phyloP scores from a whole-genome alignment of 208 protist genomes.

The Trichomonas vaginalis region DNA sequence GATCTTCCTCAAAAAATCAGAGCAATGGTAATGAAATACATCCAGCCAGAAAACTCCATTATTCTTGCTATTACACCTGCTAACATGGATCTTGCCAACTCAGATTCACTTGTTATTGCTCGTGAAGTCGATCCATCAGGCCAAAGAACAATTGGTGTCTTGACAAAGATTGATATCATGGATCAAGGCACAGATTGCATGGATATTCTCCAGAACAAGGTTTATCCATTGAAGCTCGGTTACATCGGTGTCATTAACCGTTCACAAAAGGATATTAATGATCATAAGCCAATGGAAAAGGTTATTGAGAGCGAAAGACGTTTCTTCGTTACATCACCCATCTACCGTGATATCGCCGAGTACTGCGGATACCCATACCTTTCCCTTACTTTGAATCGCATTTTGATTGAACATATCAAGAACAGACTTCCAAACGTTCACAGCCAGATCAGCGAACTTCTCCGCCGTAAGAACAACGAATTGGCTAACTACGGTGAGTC shows the following conservation, averaged over 20 bases:
- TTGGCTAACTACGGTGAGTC: not conserved
- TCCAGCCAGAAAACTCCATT: conserved; percentile 78
- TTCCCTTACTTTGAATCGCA: not conserved
- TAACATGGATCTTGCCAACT: conserved; percentile 94
- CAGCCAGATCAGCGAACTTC: not conserved
- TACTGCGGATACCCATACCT: not conserved
- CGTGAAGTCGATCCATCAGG: conserved; percentile 39
- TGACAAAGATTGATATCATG: conserved; percentile 48
- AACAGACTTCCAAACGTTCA: not conserved
- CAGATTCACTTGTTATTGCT: conserved; percentile 84
- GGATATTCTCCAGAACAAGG: conserved; percentile 76
- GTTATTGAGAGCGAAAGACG: conserved; percentile 41
- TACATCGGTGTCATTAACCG: conserved; percentile 96
- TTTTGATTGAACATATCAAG: conserved; percentile 8
- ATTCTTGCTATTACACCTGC: conserved; percentile 84
- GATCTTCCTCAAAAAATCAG: conserved; percentile 85
- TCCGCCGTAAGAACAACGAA: not conserved
- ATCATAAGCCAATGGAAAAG: conserved; percentile 55
- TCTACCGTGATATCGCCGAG: not conserved
- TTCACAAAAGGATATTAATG: conserved; percentile 82
- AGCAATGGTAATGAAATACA: conserved; percentile 80
- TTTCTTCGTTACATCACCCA: not conserved
- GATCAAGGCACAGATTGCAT: conserved; percentile 75
- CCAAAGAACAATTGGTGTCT: conserved; percentile 40
- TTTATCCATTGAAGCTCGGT: conserved; percentile 75